Evolutionary conservation across 495 filamentous ascomycete species (phyloP), one percentile per base, ranked within the genome.

Genomic region (Thozetella sp.): DNA sequence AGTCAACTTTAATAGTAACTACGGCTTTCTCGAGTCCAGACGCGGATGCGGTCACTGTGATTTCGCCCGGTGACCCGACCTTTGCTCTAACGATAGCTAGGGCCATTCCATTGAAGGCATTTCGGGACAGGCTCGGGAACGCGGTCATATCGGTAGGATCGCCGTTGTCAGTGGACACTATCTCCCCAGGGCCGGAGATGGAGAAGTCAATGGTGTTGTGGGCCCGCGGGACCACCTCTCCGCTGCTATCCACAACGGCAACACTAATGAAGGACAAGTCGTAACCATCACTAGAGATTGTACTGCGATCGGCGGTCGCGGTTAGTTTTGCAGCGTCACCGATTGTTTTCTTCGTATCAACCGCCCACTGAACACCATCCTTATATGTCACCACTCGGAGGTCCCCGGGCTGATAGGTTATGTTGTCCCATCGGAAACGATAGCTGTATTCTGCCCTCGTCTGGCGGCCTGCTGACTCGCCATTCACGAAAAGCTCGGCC

Each of bases 401-500:
- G 22, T 81, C 69, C 23, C 79, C 79, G 3, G 79, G 64, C 50
- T 71, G 57, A 53, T 81, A 83, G 1, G 60, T 65, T 0, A 83
- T 70, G 3, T 74, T 56, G 37, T 83, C 78, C 80, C 79, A 83
- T 0, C 79, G 72, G 58, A 81, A 80, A 13, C 80, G 76, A 53
- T 77, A 80, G 6, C 63, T 62, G 13, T 57, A 73, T 22, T 68
- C 25, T 13, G 56, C 65, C 52, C 66, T 71, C 65, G 71, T 70
- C 40, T 65, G 51, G 4, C 67, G 59, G 2, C 79, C 80, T 2
- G 61, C 62, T 0, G 75, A 79, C 43, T 71, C 64, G 12, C 78
- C 80, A 57, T 81, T 83, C n/a, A 81, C 62, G 48, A 81, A 81
- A 10, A 83, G 63, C 62, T 83, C 80, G 10, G 74, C 80, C 58